Conservation (phyloP, 2,329 filamentous ascomycete genomes). For the Harringtonia aguacate region DNA sequence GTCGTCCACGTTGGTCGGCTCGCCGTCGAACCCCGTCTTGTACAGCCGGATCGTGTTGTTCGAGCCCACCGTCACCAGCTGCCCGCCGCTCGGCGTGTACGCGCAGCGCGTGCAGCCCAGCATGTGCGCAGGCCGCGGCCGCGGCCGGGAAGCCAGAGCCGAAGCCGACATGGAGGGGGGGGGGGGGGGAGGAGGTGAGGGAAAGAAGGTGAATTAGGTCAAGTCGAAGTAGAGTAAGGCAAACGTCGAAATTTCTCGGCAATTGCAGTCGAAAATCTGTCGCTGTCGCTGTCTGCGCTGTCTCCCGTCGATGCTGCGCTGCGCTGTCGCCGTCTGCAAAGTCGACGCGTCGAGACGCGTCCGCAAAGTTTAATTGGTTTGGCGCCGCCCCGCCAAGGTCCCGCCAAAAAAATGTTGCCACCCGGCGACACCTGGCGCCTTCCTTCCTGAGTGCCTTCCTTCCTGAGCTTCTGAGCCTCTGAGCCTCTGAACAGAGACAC, state of each 20-base stretch:
- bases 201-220: neutral
- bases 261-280: no score
- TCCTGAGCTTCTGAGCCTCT: neutral
- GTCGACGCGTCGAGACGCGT: constrained; percentile 31
- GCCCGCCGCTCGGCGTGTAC: constrained; percentile 81
- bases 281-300: neutral
- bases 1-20: constrained; percentile 87
- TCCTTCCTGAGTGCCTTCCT: neutral
- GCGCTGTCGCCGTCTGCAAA: constrained; percentile 5
- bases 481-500: neutral
- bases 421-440: neutral
- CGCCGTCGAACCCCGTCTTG: constrained; percentile 81
- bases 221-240: no score
- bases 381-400: no score
- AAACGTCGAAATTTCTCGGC: neutral
- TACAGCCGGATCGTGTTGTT: constrained; percentile 93
- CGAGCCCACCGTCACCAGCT: constrained; percentile 81
- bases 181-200: neutral
- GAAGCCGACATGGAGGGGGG: neutral
- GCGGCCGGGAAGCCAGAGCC: constrained; percentile 33
- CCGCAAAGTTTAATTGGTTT: neutral
- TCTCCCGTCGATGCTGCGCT: neutral
- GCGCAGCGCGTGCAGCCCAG: constrained; percentile 77
- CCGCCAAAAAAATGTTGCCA: neutral
- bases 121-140: constrained; percentile 64